These are phyloP conservation scores for Ogataea pini DNA, from an alignment of 805 yeast genomes.

Conservation along the genomic window DNA sequence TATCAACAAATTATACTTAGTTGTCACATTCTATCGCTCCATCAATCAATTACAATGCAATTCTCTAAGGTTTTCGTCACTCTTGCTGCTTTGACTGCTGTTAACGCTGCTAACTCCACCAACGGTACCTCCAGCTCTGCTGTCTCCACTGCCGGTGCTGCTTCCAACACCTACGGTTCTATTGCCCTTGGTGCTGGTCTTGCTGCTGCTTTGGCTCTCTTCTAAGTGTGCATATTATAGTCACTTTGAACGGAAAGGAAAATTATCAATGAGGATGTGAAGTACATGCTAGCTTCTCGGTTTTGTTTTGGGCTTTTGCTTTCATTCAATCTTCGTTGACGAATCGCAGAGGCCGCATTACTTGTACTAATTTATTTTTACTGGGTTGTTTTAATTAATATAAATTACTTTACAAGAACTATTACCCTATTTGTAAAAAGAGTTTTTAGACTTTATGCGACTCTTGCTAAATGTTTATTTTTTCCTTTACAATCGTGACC, in stretches of 20 bases:
- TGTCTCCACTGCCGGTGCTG: conserved; percentile 44
- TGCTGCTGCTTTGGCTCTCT: conserved; percentile 70
- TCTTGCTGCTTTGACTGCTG: conserved; percentile 70
- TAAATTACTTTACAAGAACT: conserved; percentile 2
- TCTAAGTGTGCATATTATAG: conserved; percentile 28
- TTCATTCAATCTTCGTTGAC: neutral
- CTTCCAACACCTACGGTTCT: conserved; percentile 53
- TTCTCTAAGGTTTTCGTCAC: conserved; percentile 67
- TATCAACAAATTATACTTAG: conserved; percentile 7
- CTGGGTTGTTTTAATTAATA: conserved; percentile 16
- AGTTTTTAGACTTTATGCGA: too few species aligned
- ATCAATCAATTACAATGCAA: conserved; percentile 54
- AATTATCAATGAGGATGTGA: conserved; percentile 6
- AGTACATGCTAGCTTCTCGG: conserved; percentile 1
- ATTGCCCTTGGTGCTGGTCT: conserved; percentile 81
- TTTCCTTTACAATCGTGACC: neutral
- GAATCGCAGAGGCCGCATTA: conserved; percentile 3
- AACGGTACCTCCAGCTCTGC: conserved; percentile 39
- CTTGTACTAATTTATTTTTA: conserved; percentile 24
- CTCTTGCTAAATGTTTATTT: neutral
- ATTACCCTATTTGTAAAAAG: neutral
- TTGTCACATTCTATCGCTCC: conserved; percentile 10
- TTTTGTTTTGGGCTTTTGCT: conserved; percentile 2
- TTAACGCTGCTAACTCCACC: conserved; percentile 59
- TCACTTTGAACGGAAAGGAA: conserved; percentile 10